These are phyloP conservation scores for Nicotiana undulata DNA, from an alignment of 257 asterid genomes.

Conservation along the genomic window DNA sequence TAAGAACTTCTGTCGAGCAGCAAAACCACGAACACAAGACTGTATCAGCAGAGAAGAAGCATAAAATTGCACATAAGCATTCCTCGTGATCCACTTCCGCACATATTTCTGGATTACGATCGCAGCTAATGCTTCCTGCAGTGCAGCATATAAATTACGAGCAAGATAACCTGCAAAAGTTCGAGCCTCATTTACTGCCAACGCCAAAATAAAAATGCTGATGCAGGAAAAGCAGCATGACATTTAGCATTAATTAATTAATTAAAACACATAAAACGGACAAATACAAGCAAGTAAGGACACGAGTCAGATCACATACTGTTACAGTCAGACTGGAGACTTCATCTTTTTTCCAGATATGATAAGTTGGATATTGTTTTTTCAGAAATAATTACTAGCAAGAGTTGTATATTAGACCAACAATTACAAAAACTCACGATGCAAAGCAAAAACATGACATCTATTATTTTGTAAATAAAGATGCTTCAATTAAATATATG, in stretches of 20 bases:
- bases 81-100: constrained; percentile 54
- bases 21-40: constrained; percentile 71
- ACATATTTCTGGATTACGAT: constrained; percentile 58
- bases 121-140: constrained; percentile 66
- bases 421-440: not conserved
- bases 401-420: not conserved
- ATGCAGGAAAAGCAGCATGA: not conserved
- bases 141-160: constrained; percentile 37
- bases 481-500: not conserved
- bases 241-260: not conserved
- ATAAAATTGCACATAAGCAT: constrained; percentile 51
- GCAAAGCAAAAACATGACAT: not conserved
- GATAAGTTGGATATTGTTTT: not conserved
- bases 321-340: not conserved
- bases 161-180: constrained; percentile 62
- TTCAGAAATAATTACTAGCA: not conserved
- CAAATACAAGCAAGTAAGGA: not conserved
- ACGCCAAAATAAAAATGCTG: not conserved
- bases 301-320: not conserved
- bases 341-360: not conserved
- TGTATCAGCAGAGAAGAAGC: constrained; percentile 54
- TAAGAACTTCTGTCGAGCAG: constrained; percentile 50
- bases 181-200: not conserved
- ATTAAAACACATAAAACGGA: not conserved
- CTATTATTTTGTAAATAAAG: not conserved